phyloP scores from a whole-genome alignment of 306 rosid species.

The Coriaria nepalensis region DNA sequence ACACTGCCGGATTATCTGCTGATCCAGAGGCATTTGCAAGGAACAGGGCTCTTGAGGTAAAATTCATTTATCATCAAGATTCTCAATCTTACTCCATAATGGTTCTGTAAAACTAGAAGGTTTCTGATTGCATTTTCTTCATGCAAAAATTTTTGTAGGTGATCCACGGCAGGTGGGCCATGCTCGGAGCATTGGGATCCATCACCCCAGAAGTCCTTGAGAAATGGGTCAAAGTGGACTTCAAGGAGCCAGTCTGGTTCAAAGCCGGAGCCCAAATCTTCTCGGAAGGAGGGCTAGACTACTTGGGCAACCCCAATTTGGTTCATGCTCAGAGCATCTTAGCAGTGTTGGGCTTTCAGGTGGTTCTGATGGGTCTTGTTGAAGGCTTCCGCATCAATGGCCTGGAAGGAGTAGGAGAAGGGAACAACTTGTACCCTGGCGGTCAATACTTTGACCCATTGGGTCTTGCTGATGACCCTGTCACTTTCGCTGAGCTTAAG shows the following conservation, averaged over 20 bases:
- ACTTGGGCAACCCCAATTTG: conserved; percentile 80
- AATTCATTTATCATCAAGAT: background rate
- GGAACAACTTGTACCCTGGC: conserved; percentile 76
- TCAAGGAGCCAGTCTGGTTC: conserved; percentile 95
- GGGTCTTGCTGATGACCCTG: conserved; percentile 85
- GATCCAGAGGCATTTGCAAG: conserved; percentile 88
- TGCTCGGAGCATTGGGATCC: conserved; percentile 94
- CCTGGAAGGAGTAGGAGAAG: conserved; percentile 78
- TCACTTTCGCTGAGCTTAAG: conserved; percentile 70
- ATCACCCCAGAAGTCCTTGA: conserved; percentile 75
- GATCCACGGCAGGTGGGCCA: conserved; percentile 91
- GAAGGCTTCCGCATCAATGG: conserved; percentile 89
- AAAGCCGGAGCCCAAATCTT: conserved; percentile 86
- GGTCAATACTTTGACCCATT: conserved; percentile 91
- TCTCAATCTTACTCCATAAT: background rate
- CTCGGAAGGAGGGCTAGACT: conserved; percentile 85
- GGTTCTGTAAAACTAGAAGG: too few relatives aligned
- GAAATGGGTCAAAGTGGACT: conserved; percentile 56
- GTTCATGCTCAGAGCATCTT: conserved; percentile 90
- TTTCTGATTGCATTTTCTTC: too few relatives aligned
- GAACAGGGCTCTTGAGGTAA: conserved; percentile 91
- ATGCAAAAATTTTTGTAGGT: conserved; percentile 24
- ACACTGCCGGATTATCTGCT: conserved; percentile 79
- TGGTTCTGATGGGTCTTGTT: conserved; percentile 75
- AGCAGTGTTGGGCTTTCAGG: conserved; percentile 72